A percentile compares a stretch with the other conserved stretches of the same genome.
These are phyloP conservation scores for Ophiostoma sp. DNA, from an alignment of 2,329 filamentous ascomycete species.

Conservation along the genomic window DNA sequence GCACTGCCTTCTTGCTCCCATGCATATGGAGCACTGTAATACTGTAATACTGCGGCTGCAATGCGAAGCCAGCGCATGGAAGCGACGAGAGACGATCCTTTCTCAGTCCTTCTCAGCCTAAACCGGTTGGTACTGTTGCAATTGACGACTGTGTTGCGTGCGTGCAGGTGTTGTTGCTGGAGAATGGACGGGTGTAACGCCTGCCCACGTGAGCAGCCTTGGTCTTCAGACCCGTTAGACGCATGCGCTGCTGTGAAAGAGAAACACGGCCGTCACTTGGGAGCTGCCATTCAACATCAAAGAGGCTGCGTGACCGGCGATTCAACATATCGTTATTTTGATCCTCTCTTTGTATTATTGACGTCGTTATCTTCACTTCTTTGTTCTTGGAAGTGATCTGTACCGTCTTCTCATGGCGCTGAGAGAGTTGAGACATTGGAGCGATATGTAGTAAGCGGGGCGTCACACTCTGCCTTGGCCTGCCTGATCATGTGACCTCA, in stretches of 20 bases:
- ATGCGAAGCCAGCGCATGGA: slow-evolving; percentile 1
- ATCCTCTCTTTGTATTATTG: background rate
- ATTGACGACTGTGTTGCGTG: background rate
- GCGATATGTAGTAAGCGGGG: slow-evolving; percentile 18
- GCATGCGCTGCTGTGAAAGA: background rate
- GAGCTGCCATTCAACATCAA: background rate
- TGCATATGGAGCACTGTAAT: too few species aligned
- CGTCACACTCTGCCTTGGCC: background rate
- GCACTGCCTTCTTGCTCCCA: background rate
- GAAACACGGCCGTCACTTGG: background rate
- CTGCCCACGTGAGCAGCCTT: background rate
- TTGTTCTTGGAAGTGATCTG: background rate
- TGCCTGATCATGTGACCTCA: background rate
- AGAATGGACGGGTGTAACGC: background rate
- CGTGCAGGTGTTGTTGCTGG: background rate
- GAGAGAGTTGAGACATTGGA: background rate
- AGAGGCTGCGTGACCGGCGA: too few species aligned
- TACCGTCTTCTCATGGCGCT: background rate
- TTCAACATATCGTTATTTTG: too few species aligned
- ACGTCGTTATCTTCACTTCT: background rate
- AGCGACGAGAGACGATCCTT: background rate
- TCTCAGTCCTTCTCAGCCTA: background rate
- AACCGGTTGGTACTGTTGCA: background rate
- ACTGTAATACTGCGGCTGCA: background rate
- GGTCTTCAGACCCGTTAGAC: background rate